phyloP scores from a whole-genome alignment of 306 rosid species.

The Purshia tridentata region DNA sequence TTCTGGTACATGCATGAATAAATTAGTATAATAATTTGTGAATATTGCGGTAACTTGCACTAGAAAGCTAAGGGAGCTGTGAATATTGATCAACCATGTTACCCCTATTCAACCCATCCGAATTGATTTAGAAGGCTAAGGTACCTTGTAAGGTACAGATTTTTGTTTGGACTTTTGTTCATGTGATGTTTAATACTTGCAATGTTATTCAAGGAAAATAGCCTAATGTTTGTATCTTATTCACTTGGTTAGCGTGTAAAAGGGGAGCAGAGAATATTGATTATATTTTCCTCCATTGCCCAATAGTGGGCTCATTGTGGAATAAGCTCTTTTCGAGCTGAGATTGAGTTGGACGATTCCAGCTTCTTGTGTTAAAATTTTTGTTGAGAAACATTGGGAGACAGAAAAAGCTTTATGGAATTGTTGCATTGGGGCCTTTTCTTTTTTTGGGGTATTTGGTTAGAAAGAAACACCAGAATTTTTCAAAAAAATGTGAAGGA shows the following conservation, averaged over 20 bases:
- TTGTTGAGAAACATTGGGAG: neutral
- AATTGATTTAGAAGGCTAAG: conserved; percentile 1
- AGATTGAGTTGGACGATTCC: neutral
- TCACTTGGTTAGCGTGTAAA: neutral
- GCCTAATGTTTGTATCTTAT: neutral
- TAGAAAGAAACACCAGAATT: neutral
- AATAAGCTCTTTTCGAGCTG: neutral
- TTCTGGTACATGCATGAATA: neutral
- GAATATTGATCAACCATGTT: neutral
- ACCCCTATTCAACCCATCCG: neutral
- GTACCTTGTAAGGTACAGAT: neutral
- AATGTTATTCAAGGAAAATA: neutral
- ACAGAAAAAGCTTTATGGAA: neutral
- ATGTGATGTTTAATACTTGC: neutral
- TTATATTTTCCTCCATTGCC: too few species aligned
- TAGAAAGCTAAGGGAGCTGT: neutral
- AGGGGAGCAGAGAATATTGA: too few species aligned
- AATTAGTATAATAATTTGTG: neutral
- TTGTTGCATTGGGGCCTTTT: neutral
- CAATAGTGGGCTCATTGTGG: neutral
- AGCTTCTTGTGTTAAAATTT: neutral
- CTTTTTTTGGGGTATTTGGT: neutral
- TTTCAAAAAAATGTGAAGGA: neutral
- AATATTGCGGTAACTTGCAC: neutral
- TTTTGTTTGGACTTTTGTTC: too few species aligned